Percentiles rank a stretch among this genome's conserved stretches.
Conservation (phyloP, 1,284 basidiomycete genomes). For the Sanghuangporus weigelae region DNA sequence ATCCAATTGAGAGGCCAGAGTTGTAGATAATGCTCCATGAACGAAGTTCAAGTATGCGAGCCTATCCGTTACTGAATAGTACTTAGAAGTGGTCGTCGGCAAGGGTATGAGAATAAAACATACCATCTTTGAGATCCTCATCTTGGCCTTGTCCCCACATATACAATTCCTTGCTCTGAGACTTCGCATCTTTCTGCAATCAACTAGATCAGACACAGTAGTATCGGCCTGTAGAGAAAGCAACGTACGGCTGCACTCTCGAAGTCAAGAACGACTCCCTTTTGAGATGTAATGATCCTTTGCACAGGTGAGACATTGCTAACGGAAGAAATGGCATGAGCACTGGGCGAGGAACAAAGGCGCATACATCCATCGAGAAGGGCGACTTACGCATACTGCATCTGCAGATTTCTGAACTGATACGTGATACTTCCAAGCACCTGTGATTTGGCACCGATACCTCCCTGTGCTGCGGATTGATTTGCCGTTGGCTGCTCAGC, state of each 20-base stretch:
- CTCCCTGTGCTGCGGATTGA: slow-evolving; percentile 36
- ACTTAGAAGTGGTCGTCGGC: slow-evolving; percentile 3
- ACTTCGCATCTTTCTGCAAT: slow-evolving; percentile 47
- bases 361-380: neutral
- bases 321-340: slow-evolving; percentile 6
- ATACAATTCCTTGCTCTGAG: slow-evolving; percentile 75
- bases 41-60: slow-evolving; percentile 75
- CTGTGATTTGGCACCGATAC: slow-evolving; percentile 37
- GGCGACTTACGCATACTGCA: slow-evolving; percentile 61
- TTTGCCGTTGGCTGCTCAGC: slow-evolving; percentile 34
- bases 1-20: slow-evolving; percentile 57
- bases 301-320: slow-evolving; percentile 58
- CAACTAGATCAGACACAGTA: neutral
- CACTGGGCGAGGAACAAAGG: slow-evolving; percentile 8
- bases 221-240: neutral
- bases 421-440: slow-evolving; percentile 62
- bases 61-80: slow-evolving; percentile 59
- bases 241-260: slow-evolving; percentile 43
- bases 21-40: slow-evolving; percentile 56
- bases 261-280: slow-evolving; percentile 68
- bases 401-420: slow-evolving; percentile 64
- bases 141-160: slow-evolving; percentile 70
- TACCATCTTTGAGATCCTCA: slow-evolving; percentile 72
- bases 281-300: slow-evolving; percentile 70
- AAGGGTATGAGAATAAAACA: slow-evolving; percentile 17